phyloP scores from a whole-genome alignment of 1,284 basidiomycete species.

The Veloporphyrellus conicus region DNA sequence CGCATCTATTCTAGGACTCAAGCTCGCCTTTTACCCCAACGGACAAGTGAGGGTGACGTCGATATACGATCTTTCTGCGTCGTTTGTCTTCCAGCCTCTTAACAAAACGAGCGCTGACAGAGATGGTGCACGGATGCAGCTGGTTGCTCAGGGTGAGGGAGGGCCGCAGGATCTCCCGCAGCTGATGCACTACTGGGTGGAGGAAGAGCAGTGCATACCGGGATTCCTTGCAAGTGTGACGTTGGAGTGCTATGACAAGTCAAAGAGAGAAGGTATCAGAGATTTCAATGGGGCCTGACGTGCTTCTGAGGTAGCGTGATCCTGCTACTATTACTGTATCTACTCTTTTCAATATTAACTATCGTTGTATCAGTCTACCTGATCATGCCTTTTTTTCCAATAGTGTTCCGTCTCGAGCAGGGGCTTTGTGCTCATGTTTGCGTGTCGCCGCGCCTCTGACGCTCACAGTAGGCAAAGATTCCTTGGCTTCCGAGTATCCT shows the following conservation, averaged over 20 bases:
- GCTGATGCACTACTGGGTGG: conserved; percentile 70
- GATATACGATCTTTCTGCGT: conserved; percentile 68
- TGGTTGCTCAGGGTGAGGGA: conserved; percentile 64
- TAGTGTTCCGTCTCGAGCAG: too few relatives aligned
- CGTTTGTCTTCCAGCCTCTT: conserved; percentile 67
- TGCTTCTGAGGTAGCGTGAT: too few relatives aligned
- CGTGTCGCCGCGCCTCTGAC: too few relatives aligned
- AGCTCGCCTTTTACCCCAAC: conserved; percentile 79
- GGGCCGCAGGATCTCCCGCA: conserved; percentile 64
- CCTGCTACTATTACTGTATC: too few relatives aligned
- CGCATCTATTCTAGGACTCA: conserved; percentile 76
- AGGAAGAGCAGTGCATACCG: conserved; percentile 67
- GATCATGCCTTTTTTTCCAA: too few relatives aligned
- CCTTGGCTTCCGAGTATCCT: too few relatives aligned
- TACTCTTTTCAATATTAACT: too few relatives aligned
- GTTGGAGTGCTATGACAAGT: conserved; percentile 65
- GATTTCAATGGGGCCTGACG: neutral
- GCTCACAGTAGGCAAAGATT: too few relatives aligned
- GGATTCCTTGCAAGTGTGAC: conserved; percentile 74
- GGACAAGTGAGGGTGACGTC: conserved; percentile 80
- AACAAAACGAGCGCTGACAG: conserved; percentile 23
- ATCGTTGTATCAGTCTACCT: too few relatives aligned
- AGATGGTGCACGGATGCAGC: conserved; percentile 57
- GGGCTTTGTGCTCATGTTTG: too few relatives aligned
- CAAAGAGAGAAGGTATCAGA: conserved; percentile 34